A percentile compares a stretch with the other conserved stretches of the same genome.
Evolutionary conservation across 164 flowering plant genomes (phyloP).

Genomic region (Berberis thunbergii): DNA sequence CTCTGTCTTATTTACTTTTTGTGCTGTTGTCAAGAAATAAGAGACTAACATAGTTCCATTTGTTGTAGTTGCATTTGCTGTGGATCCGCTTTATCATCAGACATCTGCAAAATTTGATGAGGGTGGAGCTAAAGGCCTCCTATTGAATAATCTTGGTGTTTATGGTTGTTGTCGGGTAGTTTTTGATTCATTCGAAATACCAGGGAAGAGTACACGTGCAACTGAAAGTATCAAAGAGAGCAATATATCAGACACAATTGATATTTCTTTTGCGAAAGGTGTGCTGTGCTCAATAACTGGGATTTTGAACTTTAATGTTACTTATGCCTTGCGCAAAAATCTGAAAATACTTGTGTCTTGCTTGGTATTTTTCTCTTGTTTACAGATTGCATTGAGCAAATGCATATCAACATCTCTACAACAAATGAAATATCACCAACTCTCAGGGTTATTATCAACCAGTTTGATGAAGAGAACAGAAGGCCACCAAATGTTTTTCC

Average conservation of each 20-base stretch:
- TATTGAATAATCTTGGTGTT: slow-evolving; percentile 92
- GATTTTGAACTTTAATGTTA: background rate
- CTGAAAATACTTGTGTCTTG: slow-evolving; percentile 1
- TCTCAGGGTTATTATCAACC: slow-evolving; percentile 44
- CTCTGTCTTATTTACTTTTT: background rate
- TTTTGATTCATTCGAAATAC: slow-evolving; percentile 86
- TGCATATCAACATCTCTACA: slow-evolving; percentile 43
- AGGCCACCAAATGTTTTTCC: slow-evolving; percentile 37
- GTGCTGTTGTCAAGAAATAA: background rate
- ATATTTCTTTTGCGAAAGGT: slow-evolving; percentile 83
- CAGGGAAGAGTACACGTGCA: slow-evolving; percentile 45
- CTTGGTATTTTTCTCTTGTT: slow-evolving; percentile 9
- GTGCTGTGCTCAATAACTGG: slow-evolving; percentile 9
- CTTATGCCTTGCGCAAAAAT: background rate
- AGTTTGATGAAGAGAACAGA: slow-evolving; percentile 58
- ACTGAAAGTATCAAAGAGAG: slow-evolving; percentile 13
- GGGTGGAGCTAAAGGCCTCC: slow-evolving; percentile 96
- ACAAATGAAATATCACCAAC: slow-evolving; percentile 78
- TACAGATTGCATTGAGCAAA: slow-evolving; percentile 62
- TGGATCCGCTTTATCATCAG: slow-evolving; percentile 95
- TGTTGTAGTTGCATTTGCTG: slow-evolving; percentile 71
- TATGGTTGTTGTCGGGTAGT: slow-evolving; percentile 82
- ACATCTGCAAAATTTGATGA: slow-evolving; percentile 98
- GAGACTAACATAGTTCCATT: slow-evolving; percentile 2
- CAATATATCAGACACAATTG: slow-evolving; percentile 43